A percentile compares a stretch with the other conserved stretches of the same genome.
Conservation (phyloP, 768 basidiomycete genomes). For the Lentinus brumalis region DNA sequence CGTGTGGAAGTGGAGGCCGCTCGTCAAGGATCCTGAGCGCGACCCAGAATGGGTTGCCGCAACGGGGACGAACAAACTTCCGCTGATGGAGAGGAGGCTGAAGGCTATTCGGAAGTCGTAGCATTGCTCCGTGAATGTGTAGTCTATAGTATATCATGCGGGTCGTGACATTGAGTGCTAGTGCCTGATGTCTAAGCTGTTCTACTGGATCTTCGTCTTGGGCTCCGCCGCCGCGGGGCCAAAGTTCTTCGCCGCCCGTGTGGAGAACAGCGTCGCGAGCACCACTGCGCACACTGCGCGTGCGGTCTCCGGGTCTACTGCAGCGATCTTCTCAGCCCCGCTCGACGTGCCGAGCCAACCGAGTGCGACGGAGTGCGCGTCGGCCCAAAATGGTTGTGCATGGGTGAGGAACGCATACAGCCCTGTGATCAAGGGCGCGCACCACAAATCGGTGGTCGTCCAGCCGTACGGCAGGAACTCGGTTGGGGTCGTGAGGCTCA, state of each 20-base stretch:
- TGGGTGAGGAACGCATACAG: slow-evolving; percentile 84
- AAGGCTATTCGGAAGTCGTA: too few species aligned
- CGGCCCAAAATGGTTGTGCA: slow-evolving; percentile 82
- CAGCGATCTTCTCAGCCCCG: slow-evolving; percentile 39
- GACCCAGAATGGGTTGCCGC: background rate
- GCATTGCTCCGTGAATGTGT: too few species aligned
- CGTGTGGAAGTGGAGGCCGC: background rate
- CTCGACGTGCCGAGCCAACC: slow-evolving; percentile 44
- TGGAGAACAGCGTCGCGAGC: slow-evolving; percentile 60
- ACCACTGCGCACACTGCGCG: slow-evolving; percentile 72
- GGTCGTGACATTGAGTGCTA: too few species aligned
- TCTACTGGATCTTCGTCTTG: slow-evolving; percentile 25
- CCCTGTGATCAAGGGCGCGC: slow-evolving; percentile 74
- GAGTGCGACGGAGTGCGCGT: slow-evolving; percentile 51
- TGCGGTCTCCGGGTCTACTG: slow-evolving; percentile 65
- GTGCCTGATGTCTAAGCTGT: background rate
- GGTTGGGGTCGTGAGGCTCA: slow-evolving; percentile 71
- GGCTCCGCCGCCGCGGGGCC: slow-evolving; percentile 23
- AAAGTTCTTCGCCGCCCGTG: slow-evolving; percentile 69
- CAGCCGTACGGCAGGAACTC: slow-evolving; percentile 85
- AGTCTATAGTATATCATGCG: too few species aligned
- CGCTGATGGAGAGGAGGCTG: too few species aligned
- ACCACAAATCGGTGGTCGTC: slow-evolving; percentile 85
- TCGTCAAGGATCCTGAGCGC: background rate
- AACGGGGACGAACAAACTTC: too few species aligned